Conservation (phyloP, 31 red algal species). For the Asparagopsis taxiformis region DNA sequence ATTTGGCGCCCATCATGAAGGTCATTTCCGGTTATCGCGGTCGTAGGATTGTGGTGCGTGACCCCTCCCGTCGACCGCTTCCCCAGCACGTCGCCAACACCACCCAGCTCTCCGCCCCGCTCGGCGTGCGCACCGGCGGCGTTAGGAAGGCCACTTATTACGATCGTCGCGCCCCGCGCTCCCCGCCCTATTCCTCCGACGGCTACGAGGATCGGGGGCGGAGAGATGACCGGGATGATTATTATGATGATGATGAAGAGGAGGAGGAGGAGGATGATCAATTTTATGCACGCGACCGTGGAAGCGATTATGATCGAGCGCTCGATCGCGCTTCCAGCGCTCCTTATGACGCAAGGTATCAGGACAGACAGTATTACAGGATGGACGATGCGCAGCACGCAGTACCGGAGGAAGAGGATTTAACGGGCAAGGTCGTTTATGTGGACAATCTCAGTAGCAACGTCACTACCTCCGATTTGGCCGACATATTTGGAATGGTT, state of each 20-base stretch:
- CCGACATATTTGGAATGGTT: conserved; percentile 57
- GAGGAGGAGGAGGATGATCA: conserved; percentile 11
- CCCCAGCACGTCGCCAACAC: conserved; percentile 13
- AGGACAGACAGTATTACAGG: conserved; percentile 33
- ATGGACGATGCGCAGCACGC: conserved; percentile 13
- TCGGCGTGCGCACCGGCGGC: conserved; percentile 15
- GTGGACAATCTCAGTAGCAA: conserved; percentile 58
- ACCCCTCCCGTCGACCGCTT: conserved; percentile 28
- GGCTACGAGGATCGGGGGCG: conserved; percentile 24
- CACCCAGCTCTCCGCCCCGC: conserved; percentile 2
- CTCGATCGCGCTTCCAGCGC: too few relatives aligned
- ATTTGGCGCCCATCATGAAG: conserved; percentile 32
- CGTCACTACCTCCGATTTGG: conserved; percentile 39
- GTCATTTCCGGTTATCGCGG: conserved; percentile 47
- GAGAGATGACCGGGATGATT: neutral
- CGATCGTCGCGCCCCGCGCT: conserved; percentile 24
- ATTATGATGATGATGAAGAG: conserved; percentile 27
- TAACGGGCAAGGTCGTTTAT: conserved; percentile 44
- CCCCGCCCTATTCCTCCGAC: conserved; percentile 31
- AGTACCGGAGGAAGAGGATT: conserved; percentile 24
- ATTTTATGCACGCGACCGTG: neutral
- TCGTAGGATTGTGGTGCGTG: conserved; percentile 41
- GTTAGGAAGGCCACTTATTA: conserved; percentile 41
- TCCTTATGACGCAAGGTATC: conserved; percentile 12
- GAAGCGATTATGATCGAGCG: conserved; percentile 5